Evolutionary conservation across 192 early-diverging fungal species (phyloP), one percentile per base, ranked within the genome.

Genomic region (Jimgerdemannia flammicorona): DNA sequence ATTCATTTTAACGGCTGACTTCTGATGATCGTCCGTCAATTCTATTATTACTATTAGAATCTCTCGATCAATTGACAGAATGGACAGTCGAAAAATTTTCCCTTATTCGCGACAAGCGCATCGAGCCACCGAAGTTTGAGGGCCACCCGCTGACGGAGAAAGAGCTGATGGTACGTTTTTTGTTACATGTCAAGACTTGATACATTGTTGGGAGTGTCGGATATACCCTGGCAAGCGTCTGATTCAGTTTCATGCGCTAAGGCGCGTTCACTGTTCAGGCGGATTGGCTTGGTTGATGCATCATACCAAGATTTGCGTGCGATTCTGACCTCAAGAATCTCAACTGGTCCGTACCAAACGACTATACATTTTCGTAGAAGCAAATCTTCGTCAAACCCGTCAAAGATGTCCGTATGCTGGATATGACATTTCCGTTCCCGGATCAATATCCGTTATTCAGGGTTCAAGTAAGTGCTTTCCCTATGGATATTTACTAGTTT

Each of bases 381-480:
- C 82, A 88, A 73, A 87, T 93, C 41, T 87, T 82, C 70, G 81
- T 91, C 19, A 91, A 94, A 75, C 91, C 92, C 64, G 88, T 97
- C 65, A 96, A 96, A 74, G 89, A 97, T 78, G 78, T 91, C 59
- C 90, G 93, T n/a, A 80, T 84, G 54, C 79, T 99, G 54, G 89
- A 93, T 65, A 74, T 99, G 74, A 90, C 88, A 14, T 97, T 97
- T 78, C 93, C 95, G 49, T 91, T 96, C 77, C 94, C 95, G 3
- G 95, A 97, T 71, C 83, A 91, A 75, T 85, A 86, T 73, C 86
- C 87, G 8, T 78, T 84, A 19, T 89, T 83, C 71, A 69, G 66
- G 44, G 68, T 77, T 40, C 79, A 86, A 76, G 87, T 87, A 81
- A 66, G 29, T 65, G 7, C 29, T 29, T 29, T 29, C 29, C 29